phyloP scores from a whole-genome alignment of 2,329 filamentous ascomycete species.

The Beauveria sp. region DNA sequence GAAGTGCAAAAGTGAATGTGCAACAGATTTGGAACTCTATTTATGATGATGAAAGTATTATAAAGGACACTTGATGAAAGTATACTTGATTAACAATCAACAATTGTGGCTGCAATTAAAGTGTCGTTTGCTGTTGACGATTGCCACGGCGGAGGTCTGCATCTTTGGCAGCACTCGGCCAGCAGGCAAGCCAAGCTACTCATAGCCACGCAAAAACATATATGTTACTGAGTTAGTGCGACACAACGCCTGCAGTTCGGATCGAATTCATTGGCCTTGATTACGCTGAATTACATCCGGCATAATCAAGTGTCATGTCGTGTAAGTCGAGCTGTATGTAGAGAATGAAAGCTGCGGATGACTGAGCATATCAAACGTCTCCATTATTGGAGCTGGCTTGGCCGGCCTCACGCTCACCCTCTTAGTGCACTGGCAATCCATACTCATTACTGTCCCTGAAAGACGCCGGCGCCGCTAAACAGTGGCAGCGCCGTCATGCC shows the following conservation, averaged over 20 bases:
- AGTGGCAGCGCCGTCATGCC: slow-evolving; percentile 51
- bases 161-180: not conserved
- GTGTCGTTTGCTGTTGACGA: too few relatives aligned
- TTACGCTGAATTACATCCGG: not conserved
- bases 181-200: not conserved
- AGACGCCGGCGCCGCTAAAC: slow-evolving; percentile 34
- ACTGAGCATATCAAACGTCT: slow-evolving; percentile 12
- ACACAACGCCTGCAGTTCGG: not conserved
- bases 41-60: not conserved
- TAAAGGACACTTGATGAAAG: too few relatives aligned
- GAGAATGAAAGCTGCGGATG: not conserved
- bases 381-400: slow-evolving; percentile 30
- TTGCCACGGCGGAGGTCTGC: not conserved
- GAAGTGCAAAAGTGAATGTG: too few relatives aligned
- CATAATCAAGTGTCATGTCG: not conserved
- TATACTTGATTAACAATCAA: too few relatives aligned
- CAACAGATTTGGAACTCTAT: not conserved
- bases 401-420: slow-evolving; percentile 48
- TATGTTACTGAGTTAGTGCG: not conserved
- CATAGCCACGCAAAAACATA: not conserved
- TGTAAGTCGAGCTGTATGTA: not conserved
- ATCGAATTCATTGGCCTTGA: not conserved
- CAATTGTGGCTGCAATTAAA: too few relatives aligned
- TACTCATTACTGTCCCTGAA: slow-evolving; percentile 45
- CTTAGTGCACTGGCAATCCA: slow-evolving; percentile 42